These are phyloP conservation scores for Ramularia collo-cygni DNA, from an alignment of 2,329 filamentous ascomycete species.

Conservation along the genomic window DNA sequence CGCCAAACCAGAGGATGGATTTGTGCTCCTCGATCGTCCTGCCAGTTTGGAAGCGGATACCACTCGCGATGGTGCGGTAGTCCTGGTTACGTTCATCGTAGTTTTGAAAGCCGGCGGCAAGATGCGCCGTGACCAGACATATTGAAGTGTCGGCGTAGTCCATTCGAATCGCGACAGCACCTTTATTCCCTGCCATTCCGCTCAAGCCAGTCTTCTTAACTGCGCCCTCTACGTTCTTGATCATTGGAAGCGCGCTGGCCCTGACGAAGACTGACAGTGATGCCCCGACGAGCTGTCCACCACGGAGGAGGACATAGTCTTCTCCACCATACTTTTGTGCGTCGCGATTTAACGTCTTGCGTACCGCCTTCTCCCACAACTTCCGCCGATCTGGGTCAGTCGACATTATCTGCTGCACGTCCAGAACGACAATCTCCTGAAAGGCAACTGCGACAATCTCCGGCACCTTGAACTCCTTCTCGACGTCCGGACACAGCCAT, in stretches of 20 bases:
- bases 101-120: constrained; percentile 92
- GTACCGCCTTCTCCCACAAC: constrained; percentile 79
- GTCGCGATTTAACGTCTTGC: constrained; percentile 65
- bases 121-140: constrained; percentile 92
- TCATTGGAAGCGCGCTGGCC: constrained; percentile 64
- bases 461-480: constrained; percentile 56
- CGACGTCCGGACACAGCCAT: constrained; percentile 70
- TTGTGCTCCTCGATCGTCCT: constrained; percentile 87
- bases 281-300: constrained; percentile 89
- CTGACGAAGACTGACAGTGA: constrained; percentile 89
- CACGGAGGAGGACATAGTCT: constrained; percentile 81
- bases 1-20: constrained; percentile 87
- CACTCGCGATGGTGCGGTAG: constrained; percentile 80
- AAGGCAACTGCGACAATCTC: constrained; percentile 88
- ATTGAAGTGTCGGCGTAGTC: constrained; percentile 89
- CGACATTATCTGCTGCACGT: constrained; percentile 98
- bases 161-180: constrained; percentile 90
- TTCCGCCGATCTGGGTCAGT: constrained; percentile 83
- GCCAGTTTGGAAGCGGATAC: constrained; percentile 84
- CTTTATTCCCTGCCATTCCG: constrained; percentile 96
- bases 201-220: constrained; percentile 95
- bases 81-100: constrained; percentile 94
- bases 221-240: constrained; percentile 95
- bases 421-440: constrained; percentile 96
- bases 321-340: constrained; percentile 59